Conservation (phyloP, 73 alveolate species). For the Blepharisma stoltei region DNA sequence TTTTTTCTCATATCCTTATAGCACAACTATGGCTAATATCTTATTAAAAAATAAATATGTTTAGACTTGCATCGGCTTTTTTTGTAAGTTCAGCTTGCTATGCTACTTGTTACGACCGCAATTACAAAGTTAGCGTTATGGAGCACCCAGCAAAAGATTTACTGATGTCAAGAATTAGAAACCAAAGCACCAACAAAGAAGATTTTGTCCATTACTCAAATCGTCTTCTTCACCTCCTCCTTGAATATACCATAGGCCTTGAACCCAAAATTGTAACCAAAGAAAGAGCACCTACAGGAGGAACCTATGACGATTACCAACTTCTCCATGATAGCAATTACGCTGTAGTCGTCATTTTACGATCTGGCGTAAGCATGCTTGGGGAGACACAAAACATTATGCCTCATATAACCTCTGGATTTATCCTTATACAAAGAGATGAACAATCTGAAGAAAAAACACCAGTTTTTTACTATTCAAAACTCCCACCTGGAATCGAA, state of each 20-base stretch:
- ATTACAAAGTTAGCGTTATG: no score
- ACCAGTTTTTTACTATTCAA: slow-evolving; percentile 55
- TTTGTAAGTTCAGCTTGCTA: no score
- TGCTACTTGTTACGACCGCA: no score
- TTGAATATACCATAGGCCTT: slow-evolving; percentile 46
- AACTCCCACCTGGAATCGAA: slow-evolving; percentile 53
- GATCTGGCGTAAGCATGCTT: slow-evolving; percentile 68
- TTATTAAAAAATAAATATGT: no score
- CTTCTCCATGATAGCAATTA: slow-evolving; percentile 36
- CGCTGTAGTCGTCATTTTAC: slow-evolving; percentile 39
- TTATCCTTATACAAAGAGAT: slow-evolving; percentile 63
- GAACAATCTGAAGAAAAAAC: slow-evolving; percentile 42
- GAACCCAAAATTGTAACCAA: slow-evolving; percentile 43
- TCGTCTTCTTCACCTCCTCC: slow-evolving; percentile 46
- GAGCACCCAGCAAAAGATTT: no score
- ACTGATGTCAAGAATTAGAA: no score
- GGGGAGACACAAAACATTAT: slow-evolving; percentile 33
- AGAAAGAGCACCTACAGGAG: slow-evolving; percentile 39
- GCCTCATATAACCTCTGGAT: slow-evolving; percentile 56
- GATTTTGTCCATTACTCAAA: slow-evolving; percentile 48
- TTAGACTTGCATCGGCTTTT: no score
- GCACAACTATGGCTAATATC: no score
- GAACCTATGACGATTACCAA: slow-evolving; percentile 37
- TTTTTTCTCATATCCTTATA: no score
- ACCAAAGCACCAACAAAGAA: no score